Conservation (phyloP, 2,329 filamentous ascomycete species). For the Amphichorda felina region DNA sequence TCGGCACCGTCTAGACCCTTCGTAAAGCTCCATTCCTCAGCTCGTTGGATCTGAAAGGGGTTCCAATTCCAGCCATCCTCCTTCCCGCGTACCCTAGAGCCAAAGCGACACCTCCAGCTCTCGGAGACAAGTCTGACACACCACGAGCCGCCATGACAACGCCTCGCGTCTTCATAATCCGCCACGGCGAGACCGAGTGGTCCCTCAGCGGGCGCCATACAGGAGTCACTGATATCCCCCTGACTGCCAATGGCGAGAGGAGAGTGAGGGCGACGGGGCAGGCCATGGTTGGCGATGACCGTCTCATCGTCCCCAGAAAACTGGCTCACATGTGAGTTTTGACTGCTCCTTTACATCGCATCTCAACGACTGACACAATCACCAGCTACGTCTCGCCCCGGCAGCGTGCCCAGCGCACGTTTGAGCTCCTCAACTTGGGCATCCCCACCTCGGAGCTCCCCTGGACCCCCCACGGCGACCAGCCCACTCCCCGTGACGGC, state of each 20-base stretch:
- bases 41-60: too few species aligned
- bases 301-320: conserved; percentile 73
- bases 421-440: conserved; percentile 73
- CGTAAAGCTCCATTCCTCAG: too few species aligned
- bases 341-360: neutral
- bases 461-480: conserved; percentile 45
- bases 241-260: conserved; percentile 73
- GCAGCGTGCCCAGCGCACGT: conserved; percentile 73
- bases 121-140: too few species aligned
- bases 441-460: conserved; percentile 49
- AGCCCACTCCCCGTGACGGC: conserved; percentile 16
- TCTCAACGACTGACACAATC: neutral
- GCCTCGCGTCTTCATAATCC: conserved; percentile 69
- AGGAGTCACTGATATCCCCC: conserved; percentile 70
- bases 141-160: conserved; percentile 28
- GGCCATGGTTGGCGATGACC: conserved; percentile 72
- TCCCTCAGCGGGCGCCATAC: conserved; percentile 80
- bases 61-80: too few species aligned
- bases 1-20: too few species aligned
- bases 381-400: conserved; percentile 74
- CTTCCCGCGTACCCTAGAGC: too few species aligned
- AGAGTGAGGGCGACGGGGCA: conserved; percentile 65
- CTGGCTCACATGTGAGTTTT: conserved; percentile 64
- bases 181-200: conserved; percentile 95
- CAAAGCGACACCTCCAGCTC: too few species aligned